Evolutionary conservation across 495 filamentous ascomycete genomes (phyloP).

Genomic region (Durotheca rogersii): DNA sequence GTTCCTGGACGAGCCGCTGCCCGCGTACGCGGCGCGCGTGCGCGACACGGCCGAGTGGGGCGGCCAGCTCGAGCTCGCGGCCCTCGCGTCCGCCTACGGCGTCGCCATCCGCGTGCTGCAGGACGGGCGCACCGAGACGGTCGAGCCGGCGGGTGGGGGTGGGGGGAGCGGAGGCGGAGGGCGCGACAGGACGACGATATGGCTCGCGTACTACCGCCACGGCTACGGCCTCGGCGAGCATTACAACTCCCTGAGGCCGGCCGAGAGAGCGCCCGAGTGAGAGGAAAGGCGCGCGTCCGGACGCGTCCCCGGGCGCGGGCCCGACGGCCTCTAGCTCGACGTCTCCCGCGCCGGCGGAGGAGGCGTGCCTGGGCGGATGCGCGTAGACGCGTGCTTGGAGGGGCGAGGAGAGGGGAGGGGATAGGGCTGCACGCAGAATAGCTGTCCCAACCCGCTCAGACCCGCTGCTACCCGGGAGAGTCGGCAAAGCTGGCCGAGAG

Average conservation of each 20-base stretch:
- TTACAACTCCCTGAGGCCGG: slow-evolving; percentile 81
- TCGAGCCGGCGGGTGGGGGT: slow-evolving; percentile 50
- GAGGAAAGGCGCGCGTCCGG: not conserved
- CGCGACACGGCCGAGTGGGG: slow-evolving; percentile 94
- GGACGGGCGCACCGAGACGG: slow-evolving; percentile 75
- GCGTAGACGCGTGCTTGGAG: too few species aligned
- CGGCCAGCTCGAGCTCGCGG: slow-evolving; percentile 84
- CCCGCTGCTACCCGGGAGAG: too few species aligned
- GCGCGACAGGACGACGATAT: slow-evolving; percentile 54
- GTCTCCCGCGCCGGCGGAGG: too few species aligned
- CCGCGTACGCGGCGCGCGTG: slow-evolving; percentile 72
- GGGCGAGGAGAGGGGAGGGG: too few species aligned
- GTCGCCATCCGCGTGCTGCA: slow-evolving; percentile 86
- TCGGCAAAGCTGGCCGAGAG: too few species aligned
- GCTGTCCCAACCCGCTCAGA: too few species aligned
- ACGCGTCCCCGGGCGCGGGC: too few species aligned
- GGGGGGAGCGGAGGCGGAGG: slow-evolving; percentile 14
- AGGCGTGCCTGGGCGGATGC: too few species aligned
- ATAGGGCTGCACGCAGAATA: too few species aligned
- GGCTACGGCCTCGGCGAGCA: slow-evolving; percentile 92
- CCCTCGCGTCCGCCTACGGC: slow-evolving; percentile 78
- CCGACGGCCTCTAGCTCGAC: too few species aligned
- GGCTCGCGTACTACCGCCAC: slow-evolving; percentile 94
- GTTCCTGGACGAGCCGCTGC: slow-evolving; percentile 82
- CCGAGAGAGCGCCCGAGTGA: slow-evolving; percentile 24